Conservation (phyloP, 169 alveolate genomes). For the Theileria parva region DNA sequence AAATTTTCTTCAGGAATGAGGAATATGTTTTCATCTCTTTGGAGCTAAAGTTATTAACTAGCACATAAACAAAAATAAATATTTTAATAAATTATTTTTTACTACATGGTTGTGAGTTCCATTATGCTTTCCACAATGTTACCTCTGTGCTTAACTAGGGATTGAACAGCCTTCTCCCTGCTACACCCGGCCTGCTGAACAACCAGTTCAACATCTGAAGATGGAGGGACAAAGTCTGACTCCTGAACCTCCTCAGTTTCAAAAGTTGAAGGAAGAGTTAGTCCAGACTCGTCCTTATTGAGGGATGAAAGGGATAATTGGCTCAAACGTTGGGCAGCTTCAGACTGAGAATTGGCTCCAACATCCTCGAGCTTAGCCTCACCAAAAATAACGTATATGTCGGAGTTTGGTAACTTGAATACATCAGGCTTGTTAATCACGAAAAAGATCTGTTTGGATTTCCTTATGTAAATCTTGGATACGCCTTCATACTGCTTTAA, state of each 20-base stretch:
- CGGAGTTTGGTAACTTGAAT: conserved; percentile 88
- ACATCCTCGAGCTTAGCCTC: conserved; percentile 94
- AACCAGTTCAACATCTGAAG: conserved; percentile 83
- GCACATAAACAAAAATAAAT: not conserved
- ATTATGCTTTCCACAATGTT: conserved; percentile 88
- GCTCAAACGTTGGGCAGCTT: conserved; percentile 75
- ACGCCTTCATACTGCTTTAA: conserved; percentile 89
- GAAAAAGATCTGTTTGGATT: conserved; percentile 88
- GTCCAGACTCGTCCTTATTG: conserved; percentile 25
- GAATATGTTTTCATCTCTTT: conserved; percentile 51
- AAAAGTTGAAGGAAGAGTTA: conserved; percentile 22
- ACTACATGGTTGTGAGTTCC: conserved; percentile 64
- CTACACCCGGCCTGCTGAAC: conserved; percentile 87
- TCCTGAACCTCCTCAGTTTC: conserved; percentile 34
- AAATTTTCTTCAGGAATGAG: conserved; percentile 30
- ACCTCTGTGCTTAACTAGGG: conserved; percentile 82
- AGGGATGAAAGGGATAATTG: conserved; percentile 53
- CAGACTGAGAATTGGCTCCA: conserved; percentile 69
- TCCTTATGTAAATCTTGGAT: conserved; percentile 89
- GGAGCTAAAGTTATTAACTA: conserved; percentile 24
- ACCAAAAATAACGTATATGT: conserved; percentile 93
- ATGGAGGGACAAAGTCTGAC: conserved; percentile 11
- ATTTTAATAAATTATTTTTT: not conserved
- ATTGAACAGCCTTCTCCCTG: conserved; percentile 85
- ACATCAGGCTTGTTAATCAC: conserved; percentile 93